Base-by-base conservation (phyloP, 2,329 filamentous ascomycete genomes). In the Sphaerulina vaccinii region DNA sequence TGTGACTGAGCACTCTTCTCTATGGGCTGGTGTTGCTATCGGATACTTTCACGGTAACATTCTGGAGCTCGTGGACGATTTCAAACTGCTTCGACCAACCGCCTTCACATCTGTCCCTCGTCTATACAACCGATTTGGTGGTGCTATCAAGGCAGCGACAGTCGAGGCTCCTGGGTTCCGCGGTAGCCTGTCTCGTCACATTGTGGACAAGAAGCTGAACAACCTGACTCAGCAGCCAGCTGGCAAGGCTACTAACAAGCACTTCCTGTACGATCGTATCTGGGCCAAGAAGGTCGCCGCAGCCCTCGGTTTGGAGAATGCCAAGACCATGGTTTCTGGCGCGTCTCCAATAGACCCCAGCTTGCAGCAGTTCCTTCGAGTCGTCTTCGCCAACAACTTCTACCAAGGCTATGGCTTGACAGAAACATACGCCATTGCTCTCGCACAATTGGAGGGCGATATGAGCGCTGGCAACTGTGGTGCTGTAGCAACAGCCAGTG, bases 31-130 rank as follows among this genome's bases (percentile, higher is more conserved):
- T 49, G 82, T 82, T 27, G 75, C 82, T 7, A 84, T 96, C 62
- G 93, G 92, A 10, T 99, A 92, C 71, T 99, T 96, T 80, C 89
- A 93, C 62, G 93, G 93, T 49, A 90, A 96, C 66, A 86, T 96
- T 56, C 68, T 87, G 10, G 87, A 88, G 58, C 76, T 99, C 15
- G 84, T 95, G 1, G 93, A 99, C 52, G 93, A 99, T 67, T 73
- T 99, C 73, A 95, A 97, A 76, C 70, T 90, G 33, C 78, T 99
- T 51, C 83, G 84, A 53, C 93, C 93, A 0, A 93, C 87, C 10
- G 80, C 80, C 9, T 90, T 99, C 70, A 84, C 87, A 62, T 95
- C 90, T 13, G 93, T 99, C 1, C 93, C 93, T 0, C 84, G 93
- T 57, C 79, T 99, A 9, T 97, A 84, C 78, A 96, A 95, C 71